Evolutionary conservation across 768 basidiomycete species (phyloP), one percentile per base, ranked within the genome.

Genomic region (Leccinum fibrillosum): DNA sequence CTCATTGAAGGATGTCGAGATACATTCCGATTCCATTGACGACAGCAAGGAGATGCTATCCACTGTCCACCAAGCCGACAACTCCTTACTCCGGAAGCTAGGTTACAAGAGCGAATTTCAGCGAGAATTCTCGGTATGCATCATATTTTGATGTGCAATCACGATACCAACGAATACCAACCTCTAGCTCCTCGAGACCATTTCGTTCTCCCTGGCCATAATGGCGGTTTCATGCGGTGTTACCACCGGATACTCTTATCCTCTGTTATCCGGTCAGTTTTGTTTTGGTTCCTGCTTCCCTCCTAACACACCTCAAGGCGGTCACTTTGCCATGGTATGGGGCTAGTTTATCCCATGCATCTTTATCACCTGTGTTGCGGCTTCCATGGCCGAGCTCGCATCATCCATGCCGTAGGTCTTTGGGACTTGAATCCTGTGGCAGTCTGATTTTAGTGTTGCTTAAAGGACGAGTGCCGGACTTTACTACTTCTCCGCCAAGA

Each of bases 401-500:
- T 60, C 59, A 8, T 60, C 58, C 25, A 57, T 59, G 57, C 57
- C 42, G 55, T 57, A 34, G 5, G 54, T 56, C 10, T 21, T 42
- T 44, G 0, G 11, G 42, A 21, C 42, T 12, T 19, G 12, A 44
- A 21, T 44, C 5, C 42, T 2, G 42, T 6, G 19, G 17, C 26
- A 25, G 7, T 25, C 26, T 35, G 10, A 23, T 39, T 52, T 12
- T 37, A 7, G 34, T 23, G 15, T 51, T 26, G 26, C 28, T 21
- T 10, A 52, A 45, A 59, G 65, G 44, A 69, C 68, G 44, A 68
- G 65, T 32, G 65, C 67, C 12, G 68, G 67, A n/a, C 53, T 69
- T 15, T 70, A 68, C 23, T 68, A 69, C 52, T 70, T 69, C 17
- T 66, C 66, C 26, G 68, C 68, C 8, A 68, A 68, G 44, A 70